Percentiles rank a stretch among this genome's conserved stretches.
phyloP scores from a whole-genome alignment of 2,329 filamentous ascomycete genomes.

The Chrysosporium keratinophilum region DNA sequence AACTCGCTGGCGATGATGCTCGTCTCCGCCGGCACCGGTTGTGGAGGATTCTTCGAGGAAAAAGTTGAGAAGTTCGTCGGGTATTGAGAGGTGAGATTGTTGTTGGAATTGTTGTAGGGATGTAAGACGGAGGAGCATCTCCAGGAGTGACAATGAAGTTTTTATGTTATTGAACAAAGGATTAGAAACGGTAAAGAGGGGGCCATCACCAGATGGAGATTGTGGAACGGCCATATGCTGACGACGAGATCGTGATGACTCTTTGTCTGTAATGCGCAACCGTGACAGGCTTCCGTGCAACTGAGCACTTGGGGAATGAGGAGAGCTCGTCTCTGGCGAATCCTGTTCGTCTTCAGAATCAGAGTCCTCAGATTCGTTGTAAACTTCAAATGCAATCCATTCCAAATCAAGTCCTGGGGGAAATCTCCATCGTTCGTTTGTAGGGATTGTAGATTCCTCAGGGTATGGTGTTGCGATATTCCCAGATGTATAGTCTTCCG shows the following conservation, averaged over 20 bases:
- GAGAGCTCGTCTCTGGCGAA: slow-evolving; percentile 20
- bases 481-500: slow-evolving; percentile 35
- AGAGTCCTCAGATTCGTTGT: slow-evolving; percentile 51
- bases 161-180: slow-evolving; percentile 45
- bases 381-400: slow-evolving; percentile 87
- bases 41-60: slow-evolving; percentile 64
- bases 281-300: slow-evolving; percentile 17
- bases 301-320: slow-evolving; percentile 7
- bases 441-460: slow-evolving; percentile 12
- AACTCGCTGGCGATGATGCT: slow-evolving; percentile 49
- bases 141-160: slow-evolving; percentile 67
- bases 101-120: slow-evolving; percentile 90
- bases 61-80: slow-evolving; percentile 79
- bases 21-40: slow-evolving; percentile 54
- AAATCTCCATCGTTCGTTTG: slow-evolving; percentile 46
- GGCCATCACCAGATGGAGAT: slow-evolving; percentile 8
- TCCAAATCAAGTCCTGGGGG: slow-evolving; percentile 72
- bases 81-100: slow-evolving; percentile 75
- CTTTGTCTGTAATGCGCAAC: slow-evolving; percentile 21
- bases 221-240: slow-evolving; percentile 42
- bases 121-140: slow-evolving; percentile 76
- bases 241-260: slow-evolving; percentile 18
- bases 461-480: slow-evolving; percentile 18
- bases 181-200: slow-evolving; percentile 34
- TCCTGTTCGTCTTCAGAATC: slow-evolving; percentile 39